phyloP scores from a whole-genome alignment of 176 grass and related monocot genomes.

The Guadua angustifolia region DNA sequence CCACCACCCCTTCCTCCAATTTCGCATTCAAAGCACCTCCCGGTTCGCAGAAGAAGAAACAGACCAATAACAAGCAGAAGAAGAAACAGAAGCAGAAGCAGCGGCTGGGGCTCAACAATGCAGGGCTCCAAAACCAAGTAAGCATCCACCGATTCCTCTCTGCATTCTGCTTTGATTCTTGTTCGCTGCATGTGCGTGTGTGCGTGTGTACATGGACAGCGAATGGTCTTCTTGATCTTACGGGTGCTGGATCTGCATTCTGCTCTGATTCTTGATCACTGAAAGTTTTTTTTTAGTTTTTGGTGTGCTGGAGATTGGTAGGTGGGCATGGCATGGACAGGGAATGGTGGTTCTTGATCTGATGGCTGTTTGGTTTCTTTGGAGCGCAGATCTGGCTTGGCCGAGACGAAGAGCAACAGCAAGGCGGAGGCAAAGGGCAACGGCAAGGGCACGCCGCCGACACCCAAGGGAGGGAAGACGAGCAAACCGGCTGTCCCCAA shows the following conservation, averaged over 20 bases:
- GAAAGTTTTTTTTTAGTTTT: not conserved
- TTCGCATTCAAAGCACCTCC: slow-evolving; percentile 23
- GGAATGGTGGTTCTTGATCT: slow-evolving; percentile 6
- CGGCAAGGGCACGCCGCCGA: slow-evolving; percentile 58
- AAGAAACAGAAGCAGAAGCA: not conserved
- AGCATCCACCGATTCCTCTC: not conserved
- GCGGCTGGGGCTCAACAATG: slow-evolving; percentile 37
- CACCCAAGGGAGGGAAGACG: slow-evolving; percentile 52
- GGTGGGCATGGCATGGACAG: not conserved
- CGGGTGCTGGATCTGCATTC: not conserved
- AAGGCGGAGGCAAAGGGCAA: slow-evolving; percentile 55
- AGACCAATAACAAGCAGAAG: not conserved
- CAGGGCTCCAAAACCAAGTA: slow-evolving; percentile 52
- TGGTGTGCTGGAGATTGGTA: slow-evolving; percentile 2
- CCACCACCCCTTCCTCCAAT: slow-evolving; percentile 24
- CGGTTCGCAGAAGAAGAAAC: not conserved
- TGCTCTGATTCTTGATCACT: not conserved
- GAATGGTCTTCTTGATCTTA: too few species aligned
- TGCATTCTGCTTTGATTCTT: not conserved
- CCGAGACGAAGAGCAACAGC: slow-evolving; percentile 59
- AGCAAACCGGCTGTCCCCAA: slow-evolving; percentile 58
- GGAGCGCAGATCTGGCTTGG: slow-evolving; percentile 61
- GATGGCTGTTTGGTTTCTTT: not conserved
- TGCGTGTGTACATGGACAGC: too few species aligned
- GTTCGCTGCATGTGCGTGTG: not conserved